Evolutionary conservation across 2,329 filamentous ascomycete species (phyloP).

Genomic region (Didymella lethalis): DNA sequence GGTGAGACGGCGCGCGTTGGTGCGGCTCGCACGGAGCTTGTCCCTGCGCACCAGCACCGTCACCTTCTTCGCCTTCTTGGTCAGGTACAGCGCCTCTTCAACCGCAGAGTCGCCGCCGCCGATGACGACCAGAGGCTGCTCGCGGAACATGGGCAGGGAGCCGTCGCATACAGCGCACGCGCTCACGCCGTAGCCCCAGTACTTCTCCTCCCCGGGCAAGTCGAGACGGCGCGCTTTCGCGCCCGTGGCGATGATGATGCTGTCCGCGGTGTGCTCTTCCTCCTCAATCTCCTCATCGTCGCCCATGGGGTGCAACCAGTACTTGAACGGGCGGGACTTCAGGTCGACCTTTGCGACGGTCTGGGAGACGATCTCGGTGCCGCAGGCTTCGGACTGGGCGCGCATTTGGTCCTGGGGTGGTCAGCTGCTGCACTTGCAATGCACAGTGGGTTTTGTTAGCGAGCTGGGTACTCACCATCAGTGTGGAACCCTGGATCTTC

Average conservation of each 20-base stretch:
- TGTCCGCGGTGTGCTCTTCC: slow-evolving; percentile 82
- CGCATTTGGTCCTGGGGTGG: slow-evolving; percentile 79
- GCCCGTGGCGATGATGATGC: slow-evolving; percentile 93
- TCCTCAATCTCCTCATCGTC: slow-evolving; percentile 76
- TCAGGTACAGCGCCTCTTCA: slow-evolving; percentile 96
- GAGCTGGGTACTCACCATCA: slow-evolving; percentile 70
- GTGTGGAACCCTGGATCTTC: slow-evolving; percentile 81
- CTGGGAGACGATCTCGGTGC: slow-evolving; percentile 91
- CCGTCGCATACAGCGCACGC: slow-evolving; percentile 98
- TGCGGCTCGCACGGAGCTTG: slow-evolving; percentile 83
- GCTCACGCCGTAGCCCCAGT: slow-evolving; percentile 96
- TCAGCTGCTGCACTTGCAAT: slow-evolving; percentile 20
- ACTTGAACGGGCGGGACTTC: slow-evolving; percentile 83
- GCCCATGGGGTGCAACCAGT: slow-evolving; percentile 77
- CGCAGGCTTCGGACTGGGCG: slow-evolving; percentile 87
- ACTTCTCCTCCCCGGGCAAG: slow-evolving; percentile 88
- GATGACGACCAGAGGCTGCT: slow-evolving; percentile 94
- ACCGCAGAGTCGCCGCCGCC: slow-evolving; percentile 96
- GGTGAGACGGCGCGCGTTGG: slow-evolving; percentile 87
- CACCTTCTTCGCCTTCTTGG: slow-evolving; percentile 95
- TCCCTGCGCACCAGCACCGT: slow-evolving; percentile 91
- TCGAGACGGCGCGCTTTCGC: slow-evolving; percentile 86
- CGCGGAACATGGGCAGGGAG: slow-evolving; percentile 94
- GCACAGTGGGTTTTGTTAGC: not conserved
- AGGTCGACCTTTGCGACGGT: slow-evolving; percentile 91